Conservation (phyloP, 2,329 filamentous ascomycete genomes). For the Penicillium sp. region DNA sequence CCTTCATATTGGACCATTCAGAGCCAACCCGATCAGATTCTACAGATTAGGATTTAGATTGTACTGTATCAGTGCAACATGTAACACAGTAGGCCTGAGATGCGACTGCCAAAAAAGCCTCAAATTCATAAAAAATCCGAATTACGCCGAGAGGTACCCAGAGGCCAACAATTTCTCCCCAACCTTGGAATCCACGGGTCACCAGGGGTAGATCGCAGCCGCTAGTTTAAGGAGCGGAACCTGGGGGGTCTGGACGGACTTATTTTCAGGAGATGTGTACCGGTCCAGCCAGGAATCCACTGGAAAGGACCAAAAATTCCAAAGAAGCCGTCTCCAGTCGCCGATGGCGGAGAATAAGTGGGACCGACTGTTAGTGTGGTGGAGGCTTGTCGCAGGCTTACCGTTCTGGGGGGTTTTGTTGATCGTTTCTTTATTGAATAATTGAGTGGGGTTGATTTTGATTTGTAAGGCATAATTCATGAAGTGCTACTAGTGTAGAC, state of each 20-base stretch:
- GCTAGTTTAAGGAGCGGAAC: conserved; percentile 9
- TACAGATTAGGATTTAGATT: background rate
- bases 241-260: conserved; percentile 2
- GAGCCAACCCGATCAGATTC: background rate
- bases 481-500: too few relatives aligned
- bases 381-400: conserved; percentile 16
- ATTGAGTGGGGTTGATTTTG: too few relatives aligned
- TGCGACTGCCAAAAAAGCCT: background rate
- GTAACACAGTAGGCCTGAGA: background rate
- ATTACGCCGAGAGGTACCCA: conserved; percentile 10
- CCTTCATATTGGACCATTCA: background rate
- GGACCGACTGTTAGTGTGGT: conserved; percentile 1
- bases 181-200: background rate
- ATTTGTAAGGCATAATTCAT: too few relatives aligned
- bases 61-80: background rate
- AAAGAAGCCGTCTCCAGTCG: conserved; percentile 6
- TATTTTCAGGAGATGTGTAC: background rate
- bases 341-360: conserved; percentile 20
- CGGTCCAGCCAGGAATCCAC: background rate
- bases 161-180: background rate
- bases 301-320: background rate
- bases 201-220: conserved; percentile 10
- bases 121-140: background rate
- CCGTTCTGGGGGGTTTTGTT: background rate
- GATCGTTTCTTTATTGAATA: too few relatives aligned